phyloP scores from a whole-genome alignment of 768 basidiomycete genomes.

The Calvatia gigantea region DNA sequence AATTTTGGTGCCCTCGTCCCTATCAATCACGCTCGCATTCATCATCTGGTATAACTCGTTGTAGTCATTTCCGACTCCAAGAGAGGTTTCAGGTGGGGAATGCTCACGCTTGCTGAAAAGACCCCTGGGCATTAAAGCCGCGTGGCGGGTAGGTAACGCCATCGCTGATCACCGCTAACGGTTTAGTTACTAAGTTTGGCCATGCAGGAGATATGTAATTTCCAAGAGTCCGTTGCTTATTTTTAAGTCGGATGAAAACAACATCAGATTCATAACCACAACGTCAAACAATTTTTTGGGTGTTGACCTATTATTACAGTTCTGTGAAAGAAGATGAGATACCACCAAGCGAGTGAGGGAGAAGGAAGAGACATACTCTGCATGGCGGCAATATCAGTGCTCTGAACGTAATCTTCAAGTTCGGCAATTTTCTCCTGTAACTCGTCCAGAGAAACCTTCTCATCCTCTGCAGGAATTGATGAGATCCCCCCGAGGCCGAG shows the following conservation, averaged over 20 bases:
- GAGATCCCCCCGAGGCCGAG: background rate
- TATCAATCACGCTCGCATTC: background rate
- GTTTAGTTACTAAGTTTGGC: background rate
- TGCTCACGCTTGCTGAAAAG: background rate
- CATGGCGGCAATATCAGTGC: conserved; percentile 90
- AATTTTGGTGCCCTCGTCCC: background rate
- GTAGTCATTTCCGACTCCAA: conserved; percentile 8
- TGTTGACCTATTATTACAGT: conserved; percentile 9
- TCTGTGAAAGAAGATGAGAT: conserved; percentile 10
- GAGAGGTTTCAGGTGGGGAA: conserved; percentile 2
- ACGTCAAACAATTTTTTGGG: background rate
- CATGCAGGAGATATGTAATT: background rate
- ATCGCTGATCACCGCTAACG: conserved; percentile 18
- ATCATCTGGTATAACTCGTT: background rate
- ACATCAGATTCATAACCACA: background rate
- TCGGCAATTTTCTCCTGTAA: conserved; percentile 88
- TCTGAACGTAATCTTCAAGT: conserved; percentile 88
- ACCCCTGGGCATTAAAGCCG: conserved; percentile 10
- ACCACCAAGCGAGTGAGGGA: background rate
- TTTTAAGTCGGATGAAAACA: background rate
- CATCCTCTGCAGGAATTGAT: conserved; percentile 69
- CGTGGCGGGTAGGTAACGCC: conserved; percentile 2
- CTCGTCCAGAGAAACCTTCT: conserved; percentile 88
- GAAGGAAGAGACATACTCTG: conserved; percentile 57
- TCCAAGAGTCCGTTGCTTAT: background rate